Percentiles rank a stretch among this genome's conserved stretches.
These are phyloP conservation scores for Fusarium denticulatum DNA, from an alignment of 2,329 filamentous ascomycete species.

Conservation along the genomic window DNA sequence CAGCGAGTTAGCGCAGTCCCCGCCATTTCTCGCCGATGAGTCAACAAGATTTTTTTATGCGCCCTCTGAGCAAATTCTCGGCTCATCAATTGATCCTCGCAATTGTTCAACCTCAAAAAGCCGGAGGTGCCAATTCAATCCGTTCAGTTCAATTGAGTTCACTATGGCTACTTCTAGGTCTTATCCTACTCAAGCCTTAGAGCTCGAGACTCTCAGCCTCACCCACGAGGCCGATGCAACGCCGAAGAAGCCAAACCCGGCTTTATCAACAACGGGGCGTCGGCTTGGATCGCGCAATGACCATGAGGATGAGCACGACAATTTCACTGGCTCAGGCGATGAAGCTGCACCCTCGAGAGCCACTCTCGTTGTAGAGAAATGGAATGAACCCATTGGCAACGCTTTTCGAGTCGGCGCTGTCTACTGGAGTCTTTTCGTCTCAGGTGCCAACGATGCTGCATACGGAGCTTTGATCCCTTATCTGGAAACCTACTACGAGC, in stretches of 20 bases:
- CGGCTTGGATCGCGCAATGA: slow-evolving; percentile 10
- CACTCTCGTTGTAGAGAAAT: slow-evolving; percentile 18
- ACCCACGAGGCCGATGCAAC: neutral
- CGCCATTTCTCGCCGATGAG: neutral
- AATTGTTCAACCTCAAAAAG: neutral
- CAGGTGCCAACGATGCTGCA: slow-evolving; percentile 68
- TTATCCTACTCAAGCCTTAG: slow-evolving; percentile 6
- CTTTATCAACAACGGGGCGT: slow-evolving; percentile 5
- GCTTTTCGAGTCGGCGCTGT: slow-evolving; percentile 59
- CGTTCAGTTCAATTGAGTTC: neutral
- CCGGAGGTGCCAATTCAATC: neutral
- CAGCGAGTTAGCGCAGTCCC: neutral
- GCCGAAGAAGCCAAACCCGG: slow-evolving; percentile 12
- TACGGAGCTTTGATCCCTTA: slow-evolving; percentile 48
- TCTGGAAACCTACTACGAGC: slow-evolving; percentile 62
- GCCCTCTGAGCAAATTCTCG: neutral
- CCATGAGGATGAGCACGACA: neutral
- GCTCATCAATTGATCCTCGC: neutral
- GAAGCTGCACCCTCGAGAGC: neutral
- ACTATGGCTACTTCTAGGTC: neutral
- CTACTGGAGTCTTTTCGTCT: slow-evolving; percentile 67
- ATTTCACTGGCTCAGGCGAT: neutral
- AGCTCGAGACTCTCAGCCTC: slow-evolving; percentile 9
- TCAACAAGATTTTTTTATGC: slow-evolving; percentile 6
- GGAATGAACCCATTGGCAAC: slow-evolving; percentile 48